phyloP scores from a whole-genome alignment of 129 eudicot genomes.

The Artemisia argyi region DNA sequence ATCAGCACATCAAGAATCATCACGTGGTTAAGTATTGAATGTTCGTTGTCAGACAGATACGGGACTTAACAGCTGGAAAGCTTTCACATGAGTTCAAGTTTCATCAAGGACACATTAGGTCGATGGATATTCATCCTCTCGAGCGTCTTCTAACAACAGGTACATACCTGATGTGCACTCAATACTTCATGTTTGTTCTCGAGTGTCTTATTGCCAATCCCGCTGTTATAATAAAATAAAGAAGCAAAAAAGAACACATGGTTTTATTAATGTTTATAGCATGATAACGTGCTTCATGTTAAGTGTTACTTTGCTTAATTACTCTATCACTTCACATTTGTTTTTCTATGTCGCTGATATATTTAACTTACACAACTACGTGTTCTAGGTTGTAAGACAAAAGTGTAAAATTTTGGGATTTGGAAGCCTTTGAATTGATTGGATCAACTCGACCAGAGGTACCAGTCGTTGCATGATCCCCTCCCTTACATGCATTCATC shows the following conservation, averaged over 20 bases:
- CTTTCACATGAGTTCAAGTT: too few species aligned
- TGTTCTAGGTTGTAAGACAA: conserved; percentile 89
- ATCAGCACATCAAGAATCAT: too few species aligned
- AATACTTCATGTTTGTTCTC: neutral
- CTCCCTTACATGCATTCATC: conserved; percentile 1
- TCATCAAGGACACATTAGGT: too few species aligned
- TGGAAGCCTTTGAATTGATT: conserved; percentile 96
- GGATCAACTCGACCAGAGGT: conserved; percentile 99
- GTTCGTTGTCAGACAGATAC: too few species aligned
- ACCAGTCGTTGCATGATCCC: conserved; percentile 14
- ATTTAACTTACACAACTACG: conserved; percentile 6
- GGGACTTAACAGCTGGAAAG: too few species aligned
- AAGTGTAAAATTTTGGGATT: conserved; percentile 93
- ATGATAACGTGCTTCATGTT: neutral
- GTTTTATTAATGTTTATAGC: neutral
- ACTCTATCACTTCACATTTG: neutral
- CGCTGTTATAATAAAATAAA: neutral
- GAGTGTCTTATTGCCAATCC: too few species aligned
- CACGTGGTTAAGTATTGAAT: too few species aligned
- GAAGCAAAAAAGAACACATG: neutral
- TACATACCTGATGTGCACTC: neutral
- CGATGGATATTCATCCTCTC: conserved; percentile 96
- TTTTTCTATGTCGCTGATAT: neutral
- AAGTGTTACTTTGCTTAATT: neutral
- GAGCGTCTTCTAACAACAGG: conserved; percentile 69